Evolutionary conservation across 768 basidiomycete genomes (phyloP).

Genomic region (Kondoa subrosea): DNA sequence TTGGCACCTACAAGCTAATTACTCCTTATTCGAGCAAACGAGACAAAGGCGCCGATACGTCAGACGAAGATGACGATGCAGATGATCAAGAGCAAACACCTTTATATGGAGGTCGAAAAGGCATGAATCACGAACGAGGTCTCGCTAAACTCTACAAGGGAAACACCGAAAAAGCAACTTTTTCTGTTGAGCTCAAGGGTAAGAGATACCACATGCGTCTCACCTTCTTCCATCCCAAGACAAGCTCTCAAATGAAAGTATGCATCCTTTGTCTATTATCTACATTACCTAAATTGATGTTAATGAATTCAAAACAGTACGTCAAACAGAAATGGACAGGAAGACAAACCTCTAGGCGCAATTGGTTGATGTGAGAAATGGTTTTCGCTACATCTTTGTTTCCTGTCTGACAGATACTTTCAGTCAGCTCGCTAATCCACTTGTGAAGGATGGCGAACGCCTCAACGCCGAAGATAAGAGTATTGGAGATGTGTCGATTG

Average conservation of each 20-base stretch:
- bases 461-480: conserved; percentile 5
- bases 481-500: background rate
- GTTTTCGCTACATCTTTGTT: background rate
- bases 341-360: background rate
- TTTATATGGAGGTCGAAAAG: background rate
- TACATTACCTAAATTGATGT: background rate
- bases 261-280: background rate
- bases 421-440: conserved; percentile 1
- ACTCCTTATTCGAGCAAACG: background rate
- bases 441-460: background rate
- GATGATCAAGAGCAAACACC: background rate
- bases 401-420: background rate
- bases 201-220: background rate
- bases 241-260: background rate
- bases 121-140: conserved; percentile 1
- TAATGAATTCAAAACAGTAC: background rate
- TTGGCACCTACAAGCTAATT: background rate
- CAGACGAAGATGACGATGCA: conserved; percentile 3
- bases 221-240: background rate
- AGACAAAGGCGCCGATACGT: conserved; percentile 1
- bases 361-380: too few relatives aligned
- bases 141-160: conserved; percentile 3
- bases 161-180: background rate
- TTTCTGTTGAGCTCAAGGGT: conserved; percentile 1
- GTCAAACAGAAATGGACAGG: conserved; percentile 4